Evolutionary conservation across 2,329 filamentous ascomycete genomes (phyloP).

Genomic region (Exserohilum rostratum): DNA sequence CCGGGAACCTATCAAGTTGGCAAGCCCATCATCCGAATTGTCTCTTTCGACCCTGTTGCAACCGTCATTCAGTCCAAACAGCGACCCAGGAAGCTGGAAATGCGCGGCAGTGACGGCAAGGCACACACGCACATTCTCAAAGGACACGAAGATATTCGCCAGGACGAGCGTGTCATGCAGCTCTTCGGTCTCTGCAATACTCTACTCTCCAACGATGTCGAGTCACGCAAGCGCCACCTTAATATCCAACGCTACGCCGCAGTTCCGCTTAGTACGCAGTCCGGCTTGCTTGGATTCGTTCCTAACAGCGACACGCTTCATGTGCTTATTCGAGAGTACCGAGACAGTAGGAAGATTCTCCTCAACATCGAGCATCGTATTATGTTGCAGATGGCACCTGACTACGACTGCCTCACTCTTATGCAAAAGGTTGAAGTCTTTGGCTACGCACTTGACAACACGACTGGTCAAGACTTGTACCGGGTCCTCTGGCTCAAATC

Average conservation of each 20-base stretch:
- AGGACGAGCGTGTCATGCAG: constrained; percentile 99
- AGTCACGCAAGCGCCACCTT: constrained; percentile 95
- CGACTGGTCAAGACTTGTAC: constrained; percentile 97
- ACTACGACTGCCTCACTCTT: constrained; percentile 96
- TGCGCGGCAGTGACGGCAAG: constrained; percentile 86
- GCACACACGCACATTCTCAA: constrained; percentile 91
- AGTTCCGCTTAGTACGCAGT: constrained; percentile 96
- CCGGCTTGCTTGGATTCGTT: constrained; percentile 93
- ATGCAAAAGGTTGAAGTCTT: constrained; percentile 99
- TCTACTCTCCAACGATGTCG: constrained; percentile 87
- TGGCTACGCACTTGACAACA: constrained; percentile 98
- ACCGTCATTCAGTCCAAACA: constrained; percentile 97
- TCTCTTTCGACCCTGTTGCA: constrained; percentile 87
- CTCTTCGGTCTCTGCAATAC: constrained; percentile 98
- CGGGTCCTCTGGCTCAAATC: constrained; percentile 98
- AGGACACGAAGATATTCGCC: constrained; percentile 98
- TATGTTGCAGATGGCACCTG: constrained; percentile 99
- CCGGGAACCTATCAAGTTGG: constrained; percentile 90
- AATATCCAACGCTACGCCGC: constrained; percentile 95
- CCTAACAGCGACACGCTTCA: constrained; percentile 97
- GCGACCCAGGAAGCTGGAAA: constrained; percentile 84
- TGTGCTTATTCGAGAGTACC: constrained; percentile 94
- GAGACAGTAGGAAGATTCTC: constrained; percentile 94
- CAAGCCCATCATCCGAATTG: constrained; percentile 80
- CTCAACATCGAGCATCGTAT: constrained; percentile 99